phyloP scores from a whole-genome alignment of 192 early-diverging fungal species.

The Spinellus fusiger region DNA sequence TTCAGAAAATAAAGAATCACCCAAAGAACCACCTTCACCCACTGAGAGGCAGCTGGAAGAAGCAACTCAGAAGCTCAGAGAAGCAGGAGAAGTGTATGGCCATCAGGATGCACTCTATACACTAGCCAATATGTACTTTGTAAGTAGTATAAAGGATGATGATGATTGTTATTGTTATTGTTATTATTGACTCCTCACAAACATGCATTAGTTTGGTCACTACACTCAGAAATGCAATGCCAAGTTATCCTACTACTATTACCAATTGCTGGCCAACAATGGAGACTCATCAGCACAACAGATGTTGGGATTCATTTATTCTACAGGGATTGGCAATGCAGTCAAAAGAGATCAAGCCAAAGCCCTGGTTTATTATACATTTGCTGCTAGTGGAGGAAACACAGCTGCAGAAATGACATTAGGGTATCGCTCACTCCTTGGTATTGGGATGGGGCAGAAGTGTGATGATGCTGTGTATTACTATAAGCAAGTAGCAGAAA shows the following conservation, averaged over 20 bases:
- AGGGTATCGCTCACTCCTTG: slow-evolving; percentile 76
- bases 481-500: slow-evolving; percentile 77
- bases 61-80: slow-evolving; percentile 38
- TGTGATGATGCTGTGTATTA: slow-evolving; percentile 74
- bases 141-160: slow-evolving; percentile 29
- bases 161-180: neutral
- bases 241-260: slow-evolving; percentile 56
- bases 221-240: slow-evolving; percentile 54
- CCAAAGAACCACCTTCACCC: neutral
- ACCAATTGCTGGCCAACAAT: slow-evolving; percentile 52
- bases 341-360: slow-evolving; percentile 64
- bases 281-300: slow-evolving; percentile 86
- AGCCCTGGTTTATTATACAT: slow-evolving; percentile 70
- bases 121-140: slow-evolving; percentile 70
- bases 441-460: slow-evolving; percentile 73
- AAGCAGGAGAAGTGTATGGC: slow-evolving; percentile 38
- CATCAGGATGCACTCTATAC: slow-evolving; percentile 55
- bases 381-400: slow-evolving; percentile 76
- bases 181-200: neutral
- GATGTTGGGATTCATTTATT: slow-evolving; percentile 85
- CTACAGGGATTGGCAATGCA: slow-evolving; percentile 75
- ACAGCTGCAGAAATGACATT: slow-evolving; percentile 73
- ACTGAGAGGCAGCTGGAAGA: neutral
- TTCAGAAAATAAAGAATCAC: neutral
- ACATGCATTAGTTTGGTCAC: slow-evolving; percentile 44